Base-by-base conservation (phyloP, 805 yeast genomes). In the Blastobotrys americana region DNA sequence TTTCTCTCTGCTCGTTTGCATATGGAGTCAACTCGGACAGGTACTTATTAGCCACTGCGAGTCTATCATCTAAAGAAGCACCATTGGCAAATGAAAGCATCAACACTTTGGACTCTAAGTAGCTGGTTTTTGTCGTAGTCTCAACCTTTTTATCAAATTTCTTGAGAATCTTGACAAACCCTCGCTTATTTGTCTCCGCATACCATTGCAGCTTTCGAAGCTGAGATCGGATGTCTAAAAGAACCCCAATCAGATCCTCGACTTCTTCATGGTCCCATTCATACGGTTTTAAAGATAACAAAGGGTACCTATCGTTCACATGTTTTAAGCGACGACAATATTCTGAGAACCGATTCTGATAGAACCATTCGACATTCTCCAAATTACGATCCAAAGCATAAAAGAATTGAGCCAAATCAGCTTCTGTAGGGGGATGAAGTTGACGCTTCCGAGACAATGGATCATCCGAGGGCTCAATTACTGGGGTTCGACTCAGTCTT, bases 201-300 rank as follows among this genome's bases (percentile, higher is more conserved):
- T 77, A 89, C 96, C 97, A 90, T 61, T 85, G 88, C 59, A 89
- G 70, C 63, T 88, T 88, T 46, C 96, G 72, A 49, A 84, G 77
- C 47, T 78, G 78, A 15, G 82, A 72, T 39, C 95, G 73, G 43
- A 87, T 69, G 61, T 88, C 96, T 18, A 87, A 68, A 33, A 89
- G 66, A 16, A 87, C 80, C 18, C 76, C 78, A 23, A 78, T 64
- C 28, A 82, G 67, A 53, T 83, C 89, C 41, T 78, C 82, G 22
- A 73, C 70, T 46, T 82, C 87, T 45, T 74, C 77, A 9, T 62
- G 67, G 42, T 74, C 78, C 23, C 65, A 54, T 15, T 55, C 58
- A 22, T 50, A 51, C 9, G 58, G 47, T 34, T 47, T 49, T 25
- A 48, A 28, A 6, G 55, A 6, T 55, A 43, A 59, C 58, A 56